These are phyloP conservation scores for Globisporangium polare DNA, from an alignment of 352 stramenopile genomes.

Conservation along the genomic window DNA sequence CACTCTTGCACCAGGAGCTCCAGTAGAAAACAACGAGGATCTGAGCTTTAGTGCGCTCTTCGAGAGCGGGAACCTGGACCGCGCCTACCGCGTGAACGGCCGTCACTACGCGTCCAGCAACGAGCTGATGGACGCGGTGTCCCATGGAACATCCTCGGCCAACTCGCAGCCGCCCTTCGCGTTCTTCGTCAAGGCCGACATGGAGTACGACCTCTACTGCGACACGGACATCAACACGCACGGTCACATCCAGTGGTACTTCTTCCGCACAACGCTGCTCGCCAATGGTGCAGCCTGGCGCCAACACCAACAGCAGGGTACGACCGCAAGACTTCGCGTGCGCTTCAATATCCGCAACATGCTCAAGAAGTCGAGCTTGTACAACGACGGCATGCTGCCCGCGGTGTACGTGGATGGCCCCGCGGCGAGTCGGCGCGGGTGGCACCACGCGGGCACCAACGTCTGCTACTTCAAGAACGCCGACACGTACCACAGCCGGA, in stretches of 20 bases:
- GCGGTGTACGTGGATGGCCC: conserved; percentile 48
- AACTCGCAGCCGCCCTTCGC: conserved; percentile 32
- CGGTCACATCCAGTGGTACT: conserved; percentile 89
- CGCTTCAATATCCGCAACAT: conserved; percentile 89
- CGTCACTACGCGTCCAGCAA: conserved; percentile 49
- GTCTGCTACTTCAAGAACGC: conserved; percentile 85
- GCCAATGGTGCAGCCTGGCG: conserved; percentile 4
- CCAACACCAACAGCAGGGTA: no score
- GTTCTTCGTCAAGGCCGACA: conserved; percentile 54
- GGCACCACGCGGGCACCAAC: conserved; percentile 64
- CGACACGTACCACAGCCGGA: conserved; percentile 56
- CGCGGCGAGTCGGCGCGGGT: conserved; percentile 29
- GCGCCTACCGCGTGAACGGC: conserved; percentile 52
- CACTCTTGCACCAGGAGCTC: conserved; percentile 3
- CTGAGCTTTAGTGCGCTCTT: conserved; percentile 62
- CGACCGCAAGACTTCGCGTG: conserved; percentile 26
- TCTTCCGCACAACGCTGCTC: conserved; percentile 54
- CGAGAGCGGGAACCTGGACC: conserved; percentile 76
- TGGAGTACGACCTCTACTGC: conserved; percentile 76
- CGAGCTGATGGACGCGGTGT: conserved; percentile 23
- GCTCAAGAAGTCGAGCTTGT: conserved; percentile 82
- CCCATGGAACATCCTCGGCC: background rate
- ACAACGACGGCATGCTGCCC: conserved; percentile 87
- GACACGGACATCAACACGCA: conserved; percentile 67
- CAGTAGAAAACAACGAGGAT: conserved; percentile 21